phyloP scores from a whole-genome alignment of 495 filamentous ascomycete genomes.

The Amniculicola lignicola region DNA sequence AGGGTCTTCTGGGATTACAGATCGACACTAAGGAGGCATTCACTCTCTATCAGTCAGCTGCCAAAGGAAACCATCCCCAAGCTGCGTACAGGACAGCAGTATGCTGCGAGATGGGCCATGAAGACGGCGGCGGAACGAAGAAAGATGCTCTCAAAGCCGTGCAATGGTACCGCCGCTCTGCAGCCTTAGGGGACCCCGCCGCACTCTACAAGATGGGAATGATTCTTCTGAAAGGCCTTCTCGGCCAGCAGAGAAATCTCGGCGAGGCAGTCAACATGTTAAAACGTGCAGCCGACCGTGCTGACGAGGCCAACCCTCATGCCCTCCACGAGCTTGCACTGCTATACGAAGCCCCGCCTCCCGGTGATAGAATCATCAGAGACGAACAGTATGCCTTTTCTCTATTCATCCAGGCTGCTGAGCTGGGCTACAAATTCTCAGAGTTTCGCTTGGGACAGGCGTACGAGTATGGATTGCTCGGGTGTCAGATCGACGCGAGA shows the following conservation, averaged over 20 bases:
- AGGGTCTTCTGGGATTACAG: constrained; percentile 66
- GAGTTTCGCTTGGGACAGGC: constrained; percentile 85
- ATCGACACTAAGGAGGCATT: constrained; percentile 87
- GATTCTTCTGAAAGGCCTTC: constrained; percentile 89
- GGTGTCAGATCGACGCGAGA: constrained; percentile 75
- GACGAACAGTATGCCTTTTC: constrained; percentile 75
- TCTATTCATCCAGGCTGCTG: constrained; percentile 83
- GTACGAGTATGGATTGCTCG: constrained; percentile 86
- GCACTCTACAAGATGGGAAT: constrained; percentile 99
- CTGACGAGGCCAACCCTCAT: constrained; percentile 87
- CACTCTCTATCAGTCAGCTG: constrained; percentile 86
- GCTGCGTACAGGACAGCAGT: constrained; percentile 93
- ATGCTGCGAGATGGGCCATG: constrained; percentile 94
- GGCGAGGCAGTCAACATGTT: constrained; percentile 86
- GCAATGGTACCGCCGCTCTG: constrained; percentile 95
- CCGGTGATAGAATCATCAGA: constrained; percentile 67
- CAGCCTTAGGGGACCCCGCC: constrained; percentile 80
- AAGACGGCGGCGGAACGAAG: constrained; percentile 86
- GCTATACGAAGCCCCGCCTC: constrained; percentile 68
- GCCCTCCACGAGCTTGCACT: constrained; percentile 89
- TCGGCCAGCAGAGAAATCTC: constrained; percentile 80
- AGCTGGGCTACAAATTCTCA: constrained; percentile 89
- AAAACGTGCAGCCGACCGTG: constrained; percentile 85
- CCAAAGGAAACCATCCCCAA: constrained; percentile 79
- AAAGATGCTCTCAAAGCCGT: constrained; percentile 90